Conservation (phyloP, 192 early-diverging fungal species). For the Backusella westeae region DNA sequence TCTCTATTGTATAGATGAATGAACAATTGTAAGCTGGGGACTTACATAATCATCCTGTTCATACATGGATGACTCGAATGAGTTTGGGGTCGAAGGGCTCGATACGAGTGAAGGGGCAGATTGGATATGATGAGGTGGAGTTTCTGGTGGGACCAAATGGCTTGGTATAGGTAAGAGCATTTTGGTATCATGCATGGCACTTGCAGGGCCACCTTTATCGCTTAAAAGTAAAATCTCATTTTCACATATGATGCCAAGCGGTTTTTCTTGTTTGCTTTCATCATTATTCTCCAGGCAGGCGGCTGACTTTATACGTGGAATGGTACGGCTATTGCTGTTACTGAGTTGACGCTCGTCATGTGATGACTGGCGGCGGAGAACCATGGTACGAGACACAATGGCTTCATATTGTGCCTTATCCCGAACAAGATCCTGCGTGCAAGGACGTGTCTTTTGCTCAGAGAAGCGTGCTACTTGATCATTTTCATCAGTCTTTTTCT, state of each 20-base stretch:
- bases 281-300: background rate
- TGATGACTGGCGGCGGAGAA: background rate
- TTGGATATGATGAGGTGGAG: conserved; percentile 6
- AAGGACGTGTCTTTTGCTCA: background rate
- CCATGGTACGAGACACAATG: background rate
- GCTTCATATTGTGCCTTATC: conserved; percentile 14
- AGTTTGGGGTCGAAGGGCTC: conserved; percentile 14
- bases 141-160: conserved; percentile 3
- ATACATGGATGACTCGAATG: background rate
- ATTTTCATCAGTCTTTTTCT: background rate
- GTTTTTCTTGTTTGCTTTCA: background rate
- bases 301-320: background rate
- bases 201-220: background rate
- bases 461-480: background rate
- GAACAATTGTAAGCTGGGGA: background rate
- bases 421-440: background rate
- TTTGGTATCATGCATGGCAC: background rate
- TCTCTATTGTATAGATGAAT: conserved; percentile 2
- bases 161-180: conserved; percentile 1
- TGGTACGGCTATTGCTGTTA: background rate
- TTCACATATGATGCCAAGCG: background rate
- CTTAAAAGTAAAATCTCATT: background rate
- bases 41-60: background rate
- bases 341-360: conserved; percentile 1
- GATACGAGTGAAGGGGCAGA: conserved; percentile 11